Evolutionary conservation across 2,329 filamentous ascomycete genomes (phyloP), one percentile per base, ranked within the genome.

Genomic region (Coniella vitis): DNA sequence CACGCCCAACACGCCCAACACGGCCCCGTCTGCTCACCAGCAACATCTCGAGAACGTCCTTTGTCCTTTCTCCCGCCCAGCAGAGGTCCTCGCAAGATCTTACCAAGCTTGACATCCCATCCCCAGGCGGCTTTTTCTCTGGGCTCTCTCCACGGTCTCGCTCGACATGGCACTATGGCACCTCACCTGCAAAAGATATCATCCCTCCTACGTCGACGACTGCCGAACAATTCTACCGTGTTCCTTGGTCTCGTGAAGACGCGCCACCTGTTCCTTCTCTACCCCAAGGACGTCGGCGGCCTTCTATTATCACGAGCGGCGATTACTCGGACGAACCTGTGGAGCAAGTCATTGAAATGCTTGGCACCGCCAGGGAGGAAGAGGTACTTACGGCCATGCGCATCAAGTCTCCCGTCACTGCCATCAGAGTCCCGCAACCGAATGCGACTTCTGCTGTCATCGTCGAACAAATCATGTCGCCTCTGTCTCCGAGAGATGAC

Each of bases 191-290:
- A 12, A 74, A 79, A 7, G 76, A 75, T 16, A 62, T 73, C 54
- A 68, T 70, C 3, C 81, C 81, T 1, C 90, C 90, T 1, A 91
- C 88, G 0, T 95, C 91, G 1, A 88, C 89, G 25, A 90, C 86
- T n/a, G 91, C 91, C 9, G 88, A 95, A 63, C 81, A 86, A 54
- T 97, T 96, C 61, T 97, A 97, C 69, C 83, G 85, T 54, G 77
- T 85, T 22, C 90, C 90, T 3, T 96, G 90, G 84, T 76, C 73
- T 55, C 67, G 68, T 19, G 63, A 71, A 44, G 54, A 68, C 7
- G 60, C 62, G 34, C 65, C 67, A 21, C 63, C 45, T 41, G 31
- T 54, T 29, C 60, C 48, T 8, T 13, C 39, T 29, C 54, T 55
- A 45, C 72, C 57, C 21, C 68, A 54, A 55, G 63, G 55, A 58